phyloP scores from a whole-genome alignment of 305 asterid species.

The Solanum aculeatissimum region DNA sequence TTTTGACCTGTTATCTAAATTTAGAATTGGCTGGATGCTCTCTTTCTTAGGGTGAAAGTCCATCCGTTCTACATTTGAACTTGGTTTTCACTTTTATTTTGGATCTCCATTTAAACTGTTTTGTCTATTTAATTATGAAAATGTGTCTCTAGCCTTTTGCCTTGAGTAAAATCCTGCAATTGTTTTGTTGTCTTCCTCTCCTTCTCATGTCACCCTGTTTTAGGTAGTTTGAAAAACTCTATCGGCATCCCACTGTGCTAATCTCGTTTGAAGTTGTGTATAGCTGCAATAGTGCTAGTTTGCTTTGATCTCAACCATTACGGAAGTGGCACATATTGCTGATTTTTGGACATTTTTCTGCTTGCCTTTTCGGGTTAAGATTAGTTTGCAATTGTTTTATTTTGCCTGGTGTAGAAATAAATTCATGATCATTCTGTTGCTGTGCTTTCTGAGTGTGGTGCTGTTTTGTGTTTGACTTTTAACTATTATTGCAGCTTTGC shows the following conservation, averaged over 20 bases:
- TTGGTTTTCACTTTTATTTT: not conserved
- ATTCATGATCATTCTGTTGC: not conserved
- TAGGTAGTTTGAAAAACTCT: not conserved
- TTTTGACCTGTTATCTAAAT: not conserved
- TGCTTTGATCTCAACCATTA: not conserved
- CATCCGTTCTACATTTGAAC: not conserved
- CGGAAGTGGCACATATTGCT: not conserved
- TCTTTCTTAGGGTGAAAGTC: not conserved
- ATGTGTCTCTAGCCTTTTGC: not conserved
- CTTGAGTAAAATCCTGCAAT: not conserved
- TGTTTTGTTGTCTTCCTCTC: not conserved
- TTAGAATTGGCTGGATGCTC: not conserved
- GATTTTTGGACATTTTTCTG: not conserved
- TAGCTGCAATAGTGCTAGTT: not conserved
- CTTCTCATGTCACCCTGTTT: not conserved
- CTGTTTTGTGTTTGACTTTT: constrained; percentile 2
- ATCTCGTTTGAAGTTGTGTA: not conserved
- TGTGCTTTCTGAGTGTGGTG: not conserved
- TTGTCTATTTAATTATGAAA: not conserved
- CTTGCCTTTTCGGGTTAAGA: not conserved
- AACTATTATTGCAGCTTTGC: constrained; percentile 55
- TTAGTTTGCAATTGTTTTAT: not conserved
- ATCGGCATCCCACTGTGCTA: not conserved
- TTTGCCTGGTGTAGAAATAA: not conserved
- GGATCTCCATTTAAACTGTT: not conserved